Conservation (phyloP, 352 stramenopile species). For the Globisporangium megalacanthum region DNA sequence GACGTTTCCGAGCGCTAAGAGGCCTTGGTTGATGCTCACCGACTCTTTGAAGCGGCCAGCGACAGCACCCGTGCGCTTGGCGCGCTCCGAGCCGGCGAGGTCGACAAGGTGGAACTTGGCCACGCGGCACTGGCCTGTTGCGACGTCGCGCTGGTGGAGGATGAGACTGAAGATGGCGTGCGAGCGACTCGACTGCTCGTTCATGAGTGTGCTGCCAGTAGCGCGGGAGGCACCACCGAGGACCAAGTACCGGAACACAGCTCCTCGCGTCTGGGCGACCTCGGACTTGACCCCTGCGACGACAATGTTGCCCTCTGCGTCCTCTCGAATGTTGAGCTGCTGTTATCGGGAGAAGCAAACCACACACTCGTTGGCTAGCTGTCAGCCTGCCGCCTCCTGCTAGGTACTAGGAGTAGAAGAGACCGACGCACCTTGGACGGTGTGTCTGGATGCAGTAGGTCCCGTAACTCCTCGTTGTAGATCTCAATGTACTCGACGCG, state of each 20-base stretch:
- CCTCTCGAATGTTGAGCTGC: slow-evolving; percentile 77
- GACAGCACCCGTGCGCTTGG: slow-evolving; percentile 89
- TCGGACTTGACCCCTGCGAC: slow-evolving; percentile 82
- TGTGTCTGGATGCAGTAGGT: slow-evolving; percentile 89
- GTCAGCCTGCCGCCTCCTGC: too few species aligned
- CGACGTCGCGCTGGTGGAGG: slow-evolving; percentile 61
- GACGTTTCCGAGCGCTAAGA: slow-evolving; percentile 95
- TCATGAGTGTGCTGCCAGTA: slow-evolving; percentile 89
- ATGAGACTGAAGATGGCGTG: slow-evolving; percentile 90
- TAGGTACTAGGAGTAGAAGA: too few species aligned
- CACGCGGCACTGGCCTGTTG: slow-evolving; percentile 39
- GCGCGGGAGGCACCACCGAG: slow-evolving; percentile 71
- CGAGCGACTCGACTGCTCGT: slow-evolving; percentile 86
- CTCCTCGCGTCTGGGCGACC: slow-evolving; percentile 61
- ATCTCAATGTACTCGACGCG: slow-evolving; percentile 97
- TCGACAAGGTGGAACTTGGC: slow-evolving; percentile 95
- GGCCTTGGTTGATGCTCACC: slow-evolving; percentile 94
- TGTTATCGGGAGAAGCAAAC: slow-evolving; percentile 3
- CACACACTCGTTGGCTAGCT: background rate
- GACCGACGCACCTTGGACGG: slow-evolving; percentile 41
- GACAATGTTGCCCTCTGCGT: slow-evolving; percentile 74
- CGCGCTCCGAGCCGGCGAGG: slow-evolving; percentile 92
- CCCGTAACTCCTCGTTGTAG: slow-evolving; percentile 97
- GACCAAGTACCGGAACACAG: slow-evolving; percentile 79
- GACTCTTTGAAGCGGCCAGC: slow-evolving; percentile 90